Evolutionary conservation across 441 rosid species (phyloP).

Genomic region (Erodium texanum): DNA sequence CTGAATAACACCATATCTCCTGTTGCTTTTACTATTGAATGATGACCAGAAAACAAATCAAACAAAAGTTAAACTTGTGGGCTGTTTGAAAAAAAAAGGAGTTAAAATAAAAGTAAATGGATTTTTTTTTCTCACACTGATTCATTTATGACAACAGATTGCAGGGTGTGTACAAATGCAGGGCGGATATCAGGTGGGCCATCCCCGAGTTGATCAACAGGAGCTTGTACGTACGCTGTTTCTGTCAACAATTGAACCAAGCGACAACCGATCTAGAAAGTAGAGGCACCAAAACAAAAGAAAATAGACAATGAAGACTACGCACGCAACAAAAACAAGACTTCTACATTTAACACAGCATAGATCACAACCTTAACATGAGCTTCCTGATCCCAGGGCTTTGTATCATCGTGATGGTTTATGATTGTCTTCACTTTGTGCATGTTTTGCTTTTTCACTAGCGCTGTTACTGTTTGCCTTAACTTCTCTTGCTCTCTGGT

Average conservation of each 20-base stretch:
- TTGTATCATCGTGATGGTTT: slow-evolving; percentile 44
- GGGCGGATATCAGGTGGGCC: slow-evolving; percentile 80
- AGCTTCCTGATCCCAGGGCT: slow-evolving; percentile 88
- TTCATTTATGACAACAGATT: slow-evolving; percentile 45
- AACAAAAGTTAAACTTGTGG: slow-evolving; percentile 1
- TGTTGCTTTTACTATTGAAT: slow-evolving; percentile 47
- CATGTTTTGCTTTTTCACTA: slow-evolving; percentile 61
- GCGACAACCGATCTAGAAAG: slow-evolving; percentile 71
- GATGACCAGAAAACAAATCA: slow-evolving; percentile 15
- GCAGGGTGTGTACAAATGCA: slow-evolving; percentile 66
- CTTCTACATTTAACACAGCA: slow-evolving; percentile 14
- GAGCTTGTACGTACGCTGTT: slow-evolving; percentile 87
- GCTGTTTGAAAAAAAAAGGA: slow-evolving; percentile 15
- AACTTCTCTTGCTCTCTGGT: slow-evolving; percentile 43
- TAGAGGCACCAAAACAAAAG: slow-evolving; percentile 19
- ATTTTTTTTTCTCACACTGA: slow-evolving; percentile 36
- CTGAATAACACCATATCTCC: slow-evolving; percentile 88
- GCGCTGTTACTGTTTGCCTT: slow-evolving; percentile 45
- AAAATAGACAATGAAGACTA: slow-evolving; percentile 7
- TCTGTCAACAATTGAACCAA: slow-evolving; percentile 76
- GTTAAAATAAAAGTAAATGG: slow-evolving; percentile 15
- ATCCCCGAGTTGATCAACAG: slow-evolving; percentile 57
- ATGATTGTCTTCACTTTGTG: slow-evolving; percentile 46
- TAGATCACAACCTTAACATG: slow-evolving; percentile 63
- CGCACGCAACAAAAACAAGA: slow-evolving; percentile 4